Base-by-base conservation (phyloP, 2,329 filamentous ascomycete genomes). In the Didymella exigua region DNA sequence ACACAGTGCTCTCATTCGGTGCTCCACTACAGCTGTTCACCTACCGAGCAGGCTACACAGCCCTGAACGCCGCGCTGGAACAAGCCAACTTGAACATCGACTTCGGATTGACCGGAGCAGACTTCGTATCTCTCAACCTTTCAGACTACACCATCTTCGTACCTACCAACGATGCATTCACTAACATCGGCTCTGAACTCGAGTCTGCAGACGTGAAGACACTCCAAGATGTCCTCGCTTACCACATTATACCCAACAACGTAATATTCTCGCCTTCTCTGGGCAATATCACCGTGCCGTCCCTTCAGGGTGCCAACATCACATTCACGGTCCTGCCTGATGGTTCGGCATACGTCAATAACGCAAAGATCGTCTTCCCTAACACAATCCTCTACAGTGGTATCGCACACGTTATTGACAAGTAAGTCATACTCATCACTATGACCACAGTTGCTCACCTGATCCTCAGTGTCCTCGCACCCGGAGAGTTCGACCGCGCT, bases 111-210 rank as follows among this genome's bases (percentile, higher is more conserved):
- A 61, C 55, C 0, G 56, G 57, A 5, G 54, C 63, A 2, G 58
- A 61, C 14, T 13, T 41, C n/a, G 34, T 30, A 8, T 59, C 60
- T 13, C 65, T 68, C 27, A 69, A 69, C 40, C 60, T 68, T 13
- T 68, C 83, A 16, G 92, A 93, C 73, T 84, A 87, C 67, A 96
- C 92, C 0, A 77, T 93, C 48, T 95, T 96, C 63, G 88, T 89
- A 1, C 92, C 92, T 0, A 86, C 84, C 1, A 84, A 96, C 72
- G 77, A 80, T 41, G 91, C 91, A 0, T 93, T 96, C 66, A 83
- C 87, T 37, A 81, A 81, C 70, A 79, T 85, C 26, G 67, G 66
- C 44, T 68, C 67, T 3, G 59, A 67, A 14, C 53, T 69, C 2
- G 53, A 52, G 18, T 47, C 56, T 2, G 64, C 58, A 5, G 59